phyloP scores from a whole-genome alignment of 306 rosid species.

The Oemleria cerasiformis region DNA sequence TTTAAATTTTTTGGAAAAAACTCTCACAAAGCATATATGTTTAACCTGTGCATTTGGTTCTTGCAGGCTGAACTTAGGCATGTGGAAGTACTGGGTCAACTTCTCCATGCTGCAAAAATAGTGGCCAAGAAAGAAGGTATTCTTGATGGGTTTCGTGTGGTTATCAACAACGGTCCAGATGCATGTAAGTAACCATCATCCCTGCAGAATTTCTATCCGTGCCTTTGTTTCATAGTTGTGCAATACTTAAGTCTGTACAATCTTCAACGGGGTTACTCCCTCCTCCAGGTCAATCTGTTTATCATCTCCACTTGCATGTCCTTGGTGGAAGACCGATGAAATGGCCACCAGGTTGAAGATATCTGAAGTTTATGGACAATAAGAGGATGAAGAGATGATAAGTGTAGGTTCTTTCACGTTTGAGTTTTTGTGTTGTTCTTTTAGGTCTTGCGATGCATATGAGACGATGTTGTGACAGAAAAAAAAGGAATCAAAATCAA shows the following conservation, averaged over 20 bases:
- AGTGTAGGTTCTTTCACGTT: neutral
- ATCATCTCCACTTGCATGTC: conserved; percentile 90
- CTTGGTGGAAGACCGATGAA: conserved; percentile 80
- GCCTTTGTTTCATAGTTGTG: neutral
- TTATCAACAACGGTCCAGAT: conserved; percentile 68
- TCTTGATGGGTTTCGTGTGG: conserved; percentile 78
- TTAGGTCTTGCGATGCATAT: neutral
- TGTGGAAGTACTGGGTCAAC: conserved; percentile 69
- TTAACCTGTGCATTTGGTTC: conserved; percentile 7
- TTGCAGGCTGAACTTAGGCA: conserved; percentile 69
- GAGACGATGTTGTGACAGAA: neutral
- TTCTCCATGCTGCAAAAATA: conserved; percentile 71
- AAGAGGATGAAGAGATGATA: neutral
- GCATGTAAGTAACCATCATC: conserved; percentile 55
- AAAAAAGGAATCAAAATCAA: no score
- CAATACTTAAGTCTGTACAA: neutral
- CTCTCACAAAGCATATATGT: no score
- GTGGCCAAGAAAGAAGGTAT: conserved; percentile 84
- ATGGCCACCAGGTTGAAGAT: conserved; percentile 83
- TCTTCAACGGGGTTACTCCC: neutral
- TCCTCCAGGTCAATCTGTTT: conserved; percentile 80
- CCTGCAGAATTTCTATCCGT: conserved; percentile 1
- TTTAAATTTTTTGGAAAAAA: neutral
- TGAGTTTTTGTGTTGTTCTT: neutral
- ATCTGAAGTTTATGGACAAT: conserved; percentile 1